These are phyloP conservation scores for Fusarium haematococcum DNA, from an alignment of 2,329 filamentous ascomycete genomes.

Conservation along the genomic window DNA sequence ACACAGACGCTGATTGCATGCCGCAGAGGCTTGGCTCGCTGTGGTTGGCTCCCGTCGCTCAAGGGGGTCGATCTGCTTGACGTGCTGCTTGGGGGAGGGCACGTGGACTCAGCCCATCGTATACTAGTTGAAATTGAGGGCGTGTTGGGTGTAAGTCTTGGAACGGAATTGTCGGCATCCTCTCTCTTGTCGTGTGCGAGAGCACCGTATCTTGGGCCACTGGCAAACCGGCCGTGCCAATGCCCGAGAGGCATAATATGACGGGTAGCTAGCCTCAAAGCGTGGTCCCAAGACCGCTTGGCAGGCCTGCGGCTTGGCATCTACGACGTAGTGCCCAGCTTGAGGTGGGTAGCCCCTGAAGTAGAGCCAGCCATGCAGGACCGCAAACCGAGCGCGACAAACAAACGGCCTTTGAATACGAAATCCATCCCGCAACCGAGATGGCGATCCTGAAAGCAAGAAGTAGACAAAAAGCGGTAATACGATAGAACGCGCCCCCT, in stretches of 20 bases:
- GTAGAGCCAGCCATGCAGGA: neutral
- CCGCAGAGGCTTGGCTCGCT: conserved; percentile 26
- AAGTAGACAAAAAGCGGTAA: conserved; percentile 13
- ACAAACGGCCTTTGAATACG: conserved; percentile 25
- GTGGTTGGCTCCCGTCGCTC: conserved; percentile 34
- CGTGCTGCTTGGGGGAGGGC: conserved; percentile 30
- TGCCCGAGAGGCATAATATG: conserved; percentile 35
- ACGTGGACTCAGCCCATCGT: conserved; percentile 40
- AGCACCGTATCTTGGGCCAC: conserved; percentile 31
- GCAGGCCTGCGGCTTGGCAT: conserved; percentile 33
- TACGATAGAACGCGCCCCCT: neutral
- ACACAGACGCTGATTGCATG: conserved; percentile 32
- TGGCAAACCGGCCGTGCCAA: conserved; percentile 31
- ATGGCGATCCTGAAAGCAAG: conserved; percentile 1
- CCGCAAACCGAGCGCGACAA: neutral
- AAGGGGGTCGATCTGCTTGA: conserved; percentile 38
- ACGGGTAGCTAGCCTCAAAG: conserved; percentile 20
- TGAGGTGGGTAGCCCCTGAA: conserved; percentile 13
- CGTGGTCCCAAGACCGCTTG: conserved; percentile 15
- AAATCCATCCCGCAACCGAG: conserved; percentile 22
- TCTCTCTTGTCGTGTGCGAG: conserved; percentile 28
- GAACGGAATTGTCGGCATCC: conserved; percentile 46
- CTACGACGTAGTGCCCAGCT: conserved; percentile 20
- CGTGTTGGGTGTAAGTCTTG: conserved; percentile 43
- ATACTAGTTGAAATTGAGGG: conserved; percentile 44